Percentiles rank a stretch among this genome's conserved stretches.
These are phyloP conservation scores for Trapa incisa DNA, from an alignment of 345 rosid species.

Conservation along the genomic window DNA sequence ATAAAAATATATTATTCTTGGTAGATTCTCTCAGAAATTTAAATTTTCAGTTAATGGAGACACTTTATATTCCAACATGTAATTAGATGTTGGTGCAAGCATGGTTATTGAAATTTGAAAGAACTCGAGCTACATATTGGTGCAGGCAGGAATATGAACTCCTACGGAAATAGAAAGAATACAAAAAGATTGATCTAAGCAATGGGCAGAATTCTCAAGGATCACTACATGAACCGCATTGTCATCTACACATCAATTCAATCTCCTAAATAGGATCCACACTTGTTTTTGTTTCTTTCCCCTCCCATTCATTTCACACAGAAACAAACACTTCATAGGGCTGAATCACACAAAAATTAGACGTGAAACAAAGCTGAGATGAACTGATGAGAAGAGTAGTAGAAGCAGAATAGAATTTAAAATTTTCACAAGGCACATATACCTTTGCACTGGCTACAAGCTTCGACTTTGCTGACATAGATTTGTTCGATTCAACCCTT, in stretches of 20 bases:
- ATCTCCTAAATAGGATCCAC: background rate
- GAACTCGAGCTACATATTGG: background rate
- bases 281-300: too few relatives aligned
- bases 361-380: background rate
- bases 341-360: background rate
- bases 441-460: slow-evolving; percentile 86
- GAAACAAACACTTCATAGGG: background rate
- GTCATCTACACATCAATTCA: background rate
- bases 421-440: background rate
- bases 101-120: background rate
- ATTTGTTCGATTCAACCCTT: slow-evolving; percentile 51
- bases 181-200: background rate
- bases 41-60: background rate
- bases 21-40: background rate
- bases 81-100: background rate
- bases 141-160: background rate
- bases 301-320: too few relatives aligned
- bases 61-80: background rate
- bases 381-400: background rate
- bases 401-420: background rate
- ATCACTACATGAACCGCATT: background rate
- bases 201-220: background rate
- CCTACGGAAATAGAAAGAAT: background rate
- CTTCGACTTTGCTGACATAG: slow-evolving; percentile 68
- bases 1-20: too few relatives aligned